Percentiles rank a stretch among this genome's conserved stretches.
phyloP scores from a whole-genome alignment of 306 rosid genomes.

The Glycine soja region DNA sequence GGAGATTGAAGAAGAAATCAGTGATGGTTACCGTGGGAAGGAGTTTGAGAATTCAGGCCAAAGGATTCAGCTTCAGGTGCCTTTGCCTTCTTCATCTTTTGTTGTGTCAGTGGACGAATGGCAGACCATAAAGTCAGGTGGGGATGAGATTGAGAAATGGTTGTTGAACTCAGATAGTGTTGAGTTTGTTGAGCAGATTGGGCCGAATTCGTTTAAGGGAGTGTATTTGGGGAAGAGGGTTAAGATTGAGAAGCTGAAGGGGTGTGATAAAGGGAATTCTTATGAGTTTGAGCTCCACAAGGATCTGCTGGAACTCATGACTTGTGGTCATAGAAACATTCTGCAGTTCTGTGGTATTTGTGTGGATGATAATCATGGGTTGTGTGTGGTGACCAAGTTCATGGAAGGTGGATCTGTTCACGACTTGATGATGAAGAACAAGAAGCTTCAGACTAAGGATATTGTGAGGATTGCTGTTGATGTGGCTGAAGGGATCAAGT shows the following conservation, averaged over 20 bases:
- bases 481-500: constrained; percentile 91
- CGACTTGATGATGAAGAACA: constrained; percentile 75
- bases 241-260: constrained; percentile 89
- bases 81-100: constrained; percentile 70
- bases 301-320: constrained; percentile 85
- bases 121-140: constrained; percentile 81
- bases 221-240: constrained; percentile 86
- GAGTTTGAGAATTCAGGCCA: constrained; percentile 65
- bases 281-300: constrained; percentile 83
- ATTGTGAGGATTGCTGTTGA: constrained; percentile 77
- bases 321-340: constrained; percentile 86
- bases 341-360: constrained; percentile 81
- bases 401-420: constrained; percentile 92
- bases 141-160: constrained; percentile 78
- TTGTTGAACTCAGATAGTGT: constrained; percentile 80
- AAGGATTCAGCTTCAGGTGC: constrained; percentile 70
- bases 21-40: constrained; percentile 57
- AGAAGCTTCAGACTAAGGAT: constrained; percentile 83
- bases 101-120: constrained; percentile 86
- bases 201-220: constrained; percentile 82
- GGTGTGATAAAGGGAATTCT: constrained; percentile 91
- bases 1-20: constrained; percentile 74
- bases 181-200: constrained; percentile 78
- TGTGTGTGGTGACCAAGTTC: constrained; percentile 85
- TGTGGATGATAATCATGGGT: constrained; percentile 88